A percentile compares a stretch with the other conserved stretches of the same genome.
phyloP scores from a whole-genome alignment of 2,329 filamentous ascomycete species.

The Periconia sp. region DNA sequence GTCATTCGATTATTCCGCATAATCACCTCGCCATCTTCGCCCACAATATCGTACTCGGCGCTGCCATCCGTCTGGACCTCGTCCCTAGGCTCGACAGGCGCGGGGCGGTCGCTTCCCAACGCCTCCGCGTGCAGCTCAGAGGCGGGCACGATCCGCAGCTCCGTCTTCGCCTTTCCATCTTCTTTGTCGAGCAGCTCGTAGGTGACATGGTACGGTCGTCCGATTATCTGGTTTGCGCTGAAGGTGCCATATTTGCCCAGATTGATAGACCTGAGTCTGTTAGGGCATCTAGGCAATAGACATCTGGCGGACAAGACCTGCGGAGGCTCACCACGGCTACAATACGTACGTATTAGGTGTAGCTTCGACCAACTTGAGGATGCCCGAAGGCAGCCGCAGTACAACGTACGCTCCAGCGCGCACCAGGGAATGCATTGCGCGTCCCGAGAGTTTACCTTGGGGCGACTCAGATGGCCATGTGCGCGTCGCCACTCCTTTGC shows the following conservation, averaged over 20 bases:
- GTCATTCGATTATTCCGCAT: constrained; percentile 69
- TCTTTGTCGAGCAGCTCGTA: constrained; percentile 84
- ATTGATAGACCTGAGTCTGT: constrained; percentile 72
- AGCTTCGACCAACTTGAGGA: constrained; percentile 63
- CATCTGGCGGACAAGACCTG: constrained; percentile 11
- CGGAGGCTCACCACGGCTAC: constrained; percentile 41
- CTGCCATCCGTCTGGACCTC: constrained; percentile 38
- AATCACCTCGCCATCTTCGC: constrained; percentile 55
- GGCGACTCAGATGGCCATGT: constrained; percentile 15
- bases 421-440: constrained; percentile 54
- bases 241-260: constrained; percentile 94
- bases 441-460: too few species aligned
- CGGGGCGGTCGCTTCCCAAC: constrained; percentile 61
- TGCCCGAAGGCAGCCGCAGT: constrained; percentile 64
- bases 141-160: constrained; percentile 78
- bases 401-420: constrained; percentile 59
- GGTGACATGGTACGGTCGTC: constrained; percentile 89
- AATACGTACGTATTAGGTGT: constrained; percentile 68
- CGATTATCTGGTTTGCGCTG: constrained; percentile 84
- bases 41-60: constrained; percentile 53
- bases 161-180: constrained; percentile 66
- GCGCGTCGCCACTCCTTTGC: too few species aligned
- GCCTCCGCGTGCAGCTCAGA: constrained; percentile 82
- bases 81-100: constrained; percentile 48
- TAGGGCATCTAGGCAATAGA: constrained; percentile 7